These are phyloP conservation scores for Claviceps sp. DNA, from an alignment of 2,329 filamentous ascomycete species.

Conservation along the genomic window DNA sequence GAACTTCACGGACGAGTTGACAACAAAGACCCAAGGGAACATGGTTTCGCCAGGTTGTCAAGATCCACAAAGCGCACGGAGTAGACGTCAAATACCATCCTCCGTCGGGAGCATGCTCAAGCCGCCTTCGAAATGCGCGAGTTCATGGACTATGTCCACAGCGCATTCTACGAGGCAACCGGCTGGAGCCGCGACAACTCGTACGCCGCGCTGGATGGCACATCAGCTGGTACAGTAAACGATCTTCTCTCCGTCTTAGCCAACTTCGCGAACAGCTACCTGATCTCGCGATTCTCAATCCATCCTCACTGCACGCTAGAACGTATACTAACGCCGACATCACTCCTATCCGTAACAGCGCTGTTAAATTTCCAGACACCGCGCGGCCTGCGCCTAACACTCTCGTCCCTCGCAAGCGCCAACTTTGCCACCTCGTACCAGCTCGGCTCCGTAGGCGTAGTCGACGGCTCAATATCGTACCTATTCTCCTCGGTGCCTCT, in stretches of 20 bases:
- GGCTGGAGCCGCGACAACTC: conserved; percentile 88
- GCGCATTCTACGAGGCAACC: conserved; percentile 75
- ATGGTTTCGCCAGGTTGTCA: neutral
- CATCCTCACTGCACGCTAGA: too few species aligned
- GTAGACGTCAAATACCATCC: neutral
- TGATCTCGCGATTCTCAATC: too few species aligned
- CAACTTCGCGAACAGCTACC: too few species aligned
- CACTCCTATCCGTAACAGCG: conserved; percentile 32
- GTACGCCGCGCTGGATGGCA: conserved; percentile 75
- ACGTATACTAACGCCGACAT: neutral
- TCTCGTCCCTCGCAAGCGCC: conserved; percentile 82
- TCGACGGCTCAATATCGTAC: conserved; percentile 95
- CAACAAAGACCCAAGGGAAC: neutral
- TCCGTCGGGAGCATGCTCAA: conserved; percentile 15
- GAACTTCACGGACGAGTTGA: too few species aligned
- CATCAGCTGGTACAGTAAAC: conserved; percentile 49
- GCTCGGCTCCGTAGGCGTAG: conserved; percentile 74
- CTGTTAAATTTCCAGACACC: conserved; percentile 84
- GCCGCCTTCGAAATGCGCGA: conserved; percentile 56
- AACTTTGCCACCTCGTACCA: conserved; percentile 94
- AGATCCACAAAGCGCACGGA: too few species aligned
- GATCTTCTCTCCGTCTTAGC: neutral
- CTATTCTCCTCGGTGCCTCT: conserved; percentile 83
- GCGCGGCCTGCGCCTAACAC: conserved; percentile 66
- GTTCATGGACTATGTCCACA: conserved; percentile 95